phyloP scores from a whole-genome alignment of 305 asterid genomes.

The Salvia sclarea region DNA sequence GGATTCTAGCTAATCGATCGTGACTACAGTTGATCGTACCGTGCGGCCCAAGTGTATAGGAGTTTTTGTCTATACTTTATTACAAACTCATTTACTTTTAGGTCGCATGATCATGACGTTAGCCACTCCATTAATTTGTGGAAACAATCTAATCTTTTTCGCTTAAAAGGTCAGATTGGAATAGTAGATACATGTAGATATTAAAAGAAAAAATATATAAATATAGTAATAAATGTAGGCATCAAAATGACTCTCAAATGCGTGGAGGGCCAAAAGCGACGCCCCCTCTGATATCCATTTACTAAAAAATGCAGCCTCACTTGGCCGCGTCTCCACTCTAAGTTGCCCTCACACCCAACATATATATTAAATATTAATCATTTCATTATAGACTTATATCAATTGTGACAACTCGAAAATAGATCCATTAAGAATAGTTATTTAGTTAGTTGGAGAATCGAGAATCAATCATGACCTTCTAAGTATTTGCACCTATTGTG shows the following conservation, averaged over 20 bases:
- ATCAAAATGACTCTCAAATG: slow-evolving; percentile 21
- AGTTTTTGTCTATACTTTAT: too few species aligned
- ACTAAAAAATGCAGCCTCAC: background rate
- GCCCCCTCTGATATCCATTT: background rate
- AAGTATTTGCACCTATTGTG: too few species aligned
- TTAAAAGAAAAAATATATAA: background rate
- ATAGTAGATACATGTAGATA: background rate
- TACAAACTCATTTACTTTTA: too few species aligned
- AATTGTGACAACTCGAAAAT: too few species aligned
- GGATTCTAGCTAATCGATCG: too few species aligned
- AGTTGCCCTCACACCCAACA: slow-evolving; percentile 14
- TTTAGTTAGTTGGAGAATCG: too few species aligned
- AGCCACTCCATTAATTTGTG: background rate
- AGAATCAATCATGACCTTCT: too few species aligned
- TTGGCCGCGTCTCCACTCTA: slow-evolving; percentile 27
- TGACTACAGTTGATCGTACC: too few species aligned
- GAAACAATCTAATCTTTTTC: background rate
- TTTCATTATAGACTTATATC: too few species aligned
- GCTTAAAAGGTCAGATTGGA: slow-evolving; percentile 13
- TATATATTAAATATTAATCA: background rate
- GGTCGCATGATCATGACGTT: background rate
- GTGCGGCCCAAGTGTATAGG: too few species aligned
- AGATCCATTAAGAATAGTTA: too few species aligned
- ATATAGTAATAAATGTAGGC: background rate
- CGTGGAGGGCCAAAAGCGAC: slow-evolving; percentile 24